Evolutionary conservation across 2,329 filamentous ascomycete genomes (phyloP), one percentile per base, ranked within the genome.

Genomic region (Pyricularia sp.): DNA sequence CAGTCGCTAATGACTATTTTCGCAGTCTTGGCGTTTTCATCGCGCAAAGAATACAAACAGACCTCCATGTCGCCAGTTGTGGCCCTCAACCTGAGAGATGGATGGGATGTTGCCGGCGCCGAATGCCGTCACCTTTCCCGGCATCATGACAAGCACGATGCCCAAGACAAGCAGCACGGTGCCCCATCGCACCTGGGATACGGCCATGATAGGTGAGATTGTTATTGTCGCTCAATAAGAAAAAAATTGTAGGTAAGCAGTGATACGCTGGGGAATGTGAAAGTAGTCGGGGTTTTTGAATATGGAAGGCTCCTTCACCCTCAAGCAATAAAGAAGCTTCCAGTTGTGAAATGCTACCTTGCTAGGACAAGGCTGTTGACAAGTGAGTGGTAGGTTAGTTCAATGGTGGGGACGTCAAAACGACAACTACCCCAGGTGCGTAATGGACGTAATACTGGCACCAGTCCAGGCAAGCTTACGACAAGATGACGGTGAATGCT

Each of bases 21-120:
- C 6, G 20, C 1, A 11, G 31, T 1, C 33, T 28, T 28, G 42
- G 20, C 26, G 12, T 36, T 25, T 63, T 14, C 3, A 36, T 20
- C 14, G 28, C 17, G 33, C 30, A 31, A 30, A 4, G 10, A 30
- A 25, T 23, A 20, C 17, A 14, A 9, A 85, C 86, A 14, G n/a
- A 85, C 86, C 86, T 78, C 88, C 88, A 83, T 91, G 88, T 64
- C 88, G 85, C 85, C 88, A 91, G 77, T 91, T 91, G 76, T 85
- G 82, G 20, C 89, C 89, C 76, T 91, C 89, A 68, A 90, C 84
- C 79, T 88, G 80, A 20, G 80, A 80, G 72, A 88, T 88, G 25
- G 85, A 88, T n/a, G 89, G 89, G 70, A 91, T 91, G 75, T 91
- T 91, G 69, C 89, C 89, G 42, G 89, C 89, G 30, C 89, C 89